Evolutionary conservation across 106 monocot genomes (phyloP).

Genomic region (Allium cepa): DNA sequence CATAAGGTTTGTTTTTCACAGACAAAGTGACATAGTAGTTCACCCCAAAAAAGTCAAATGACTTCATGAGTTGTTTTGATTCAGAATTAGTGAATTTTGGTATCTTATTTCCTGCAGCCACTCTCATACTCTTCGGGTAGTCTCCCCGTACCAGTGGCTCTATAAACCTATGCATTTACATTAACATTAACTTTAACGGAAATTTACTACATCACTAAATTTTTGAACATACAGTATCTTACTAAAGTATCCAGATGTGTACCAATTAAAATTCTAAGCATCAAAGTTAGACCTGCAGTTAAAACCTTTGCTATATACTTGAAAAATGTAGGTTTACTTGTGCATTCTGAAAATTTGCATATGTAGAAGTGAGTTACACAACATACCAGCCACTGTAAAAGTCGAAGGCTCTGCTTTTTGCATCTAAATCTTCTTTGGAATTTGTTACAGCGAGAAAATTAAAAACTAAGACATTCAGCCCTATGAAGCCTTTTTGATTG

Average conservation of each 20-base stretch:
- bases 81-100: conserved; percentile 22
- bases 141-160: conserved; percentile 33
- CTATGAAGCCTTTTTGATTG: conserved; percentile 27
- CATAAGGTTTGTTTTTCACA: conserved; percentile 10
- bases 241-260: no score
- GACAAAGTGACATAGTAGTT: conserved; percentile 29
- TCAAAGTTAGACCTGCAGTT: no score
- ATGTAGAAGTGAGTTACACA: not conserved
- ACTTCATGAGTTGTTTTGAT: conserved; percentile 23
- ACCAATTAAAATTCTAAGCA: no score
- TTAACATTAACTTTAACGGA: no score
- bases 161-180: conserved; percentile 10
- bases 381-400: conserved; percentile 39
- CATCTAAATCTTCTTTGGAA: conserved; percentile 25
- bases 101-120: conserved; percentile 28
- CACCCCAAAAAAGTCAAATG: conserved; percentile 51
- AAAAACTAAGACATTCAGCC: conserved; percentile 33
- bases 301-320: no score
- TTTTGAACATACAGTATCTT: no score
- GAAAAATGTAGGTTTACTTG: no score
- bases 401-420: conserved; percentile 26
- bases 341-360: no score
- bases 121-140: conserved; percentile 48
- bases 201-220: no score
- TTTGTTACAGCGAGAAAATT: conserved; percentile 26